Base-by-base conservation (phyloP, 1,284 basidiomycete genomes). In the Pseudozyma thailandica region DNA sequence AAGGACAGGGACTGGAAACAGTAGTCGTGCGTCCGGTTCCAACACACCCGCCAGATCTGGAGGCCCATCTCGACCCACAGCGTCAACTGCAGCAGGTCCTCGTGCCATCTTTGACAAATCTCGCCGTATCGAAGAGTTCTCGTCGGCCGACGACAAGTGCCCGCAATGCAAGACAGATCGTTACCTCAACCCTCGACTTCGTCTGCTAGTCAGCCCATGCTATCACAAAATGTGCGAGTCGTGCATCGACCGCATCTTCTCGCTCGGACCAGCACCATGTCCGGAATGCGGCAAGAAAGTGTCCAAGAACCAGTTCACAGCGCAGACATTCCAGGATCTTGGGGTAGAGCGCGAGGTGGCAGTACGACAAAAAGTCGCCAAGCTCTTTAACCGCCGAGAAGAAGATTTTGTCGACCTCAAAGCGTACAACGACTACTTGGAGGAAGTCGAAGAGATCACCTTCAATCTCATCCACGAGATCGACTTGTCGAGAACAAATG, bases 81-180 rank as follows among this genome's bases (percentile, higher is more conserved):
- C 54, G 2, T 31, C 54, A 16, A 33, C 60, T 28, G 41, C 58
- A 2, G 25, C 63, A 5, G 63, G 69, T 28, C 51, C 63, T 9
- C 64, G 59, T 41, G 55, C 59, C 55, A 72, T 78, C 46, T 42
- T 64, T 27, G 76, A 78, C 69, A 73, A 72, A 42, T 76, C 74
- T 33, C 72, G 77, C 4, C 48, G 75, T 10, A 76, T 79, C 35
- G 49, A 60, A 39, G 77, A 79, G 57, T 79, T 74, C 49, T 74
- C 73, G 27, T 79, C 80, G 1, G 50, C 72, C 6, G 79, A 81
- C 25, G 96, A 99, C 84, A 90, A 93, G 81, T 99, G 96, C 85
- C 95, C 96, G 1, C 90, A 97, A 8, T 98, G 96, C 87, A 93
- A 94, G 84, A 95, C 93, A 33, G 96, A 98, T 82, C 86, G 96